A percentile compares a stretch with the other conserved stretches of the same genome.
These are phyloP conservation scores for Gamsiella multidivaricata DNA, from an alignment of 192 early-diverging fungal species.

Conservation along the genomic window DNA sequence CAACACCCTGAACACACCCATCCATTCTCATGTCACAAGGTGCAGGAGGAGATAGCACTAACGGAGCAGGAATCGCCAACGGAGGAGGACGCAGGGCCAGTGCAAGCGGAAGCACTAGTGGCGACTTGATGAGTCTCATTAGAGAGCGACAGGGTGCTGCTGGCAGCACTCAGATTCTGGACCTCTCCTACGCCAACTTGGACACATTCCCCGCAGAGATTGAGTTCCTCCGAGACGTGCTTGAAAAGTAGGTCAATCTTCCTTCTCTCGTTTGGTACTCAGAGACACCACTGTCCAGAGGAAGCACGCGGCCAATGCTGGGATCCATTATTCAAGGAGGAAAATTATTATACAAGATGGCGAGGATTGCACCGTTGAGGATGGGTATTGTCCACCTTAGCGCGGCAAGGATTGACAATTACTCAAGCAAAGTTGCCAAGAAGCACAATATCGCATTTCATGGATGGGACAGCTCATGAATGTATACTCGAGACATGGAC, in stretches of 20 bases:
- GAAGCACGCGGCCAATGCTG: too few relatives aligned
- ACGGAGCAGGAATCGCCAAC: background rate
- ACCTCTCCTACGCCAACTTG: constrained; percentile 41
- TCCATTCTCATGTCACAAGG: constrained; percentile 36
- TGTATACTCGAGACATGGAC: too few relatives aligned
- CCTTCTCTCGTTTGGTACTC: background rate
- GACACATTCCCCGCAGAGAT: constrained; percentile 44
- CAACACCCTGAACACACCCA: background rate
- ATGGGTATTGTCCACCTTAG: too few relatives aligned
- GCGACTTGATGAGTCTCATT: constrained; percentile 28
- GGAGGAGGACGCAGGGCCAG: constrained; percentile 3
- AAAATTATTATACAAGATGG: too few relatives aligned
- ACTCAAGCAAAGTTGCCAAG: too few relatives aligned
- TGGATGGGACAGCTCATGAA: too few relatives aligned
- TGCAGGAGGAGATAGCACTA: constrained; percentile 20
- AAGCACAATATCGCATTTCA: too few relatives aligned
- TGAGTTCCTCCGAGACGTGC: constrained; percentile 44
- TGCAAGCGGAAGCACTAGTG: background rate
- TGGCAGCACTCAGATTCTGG: constrained; percentile 51
- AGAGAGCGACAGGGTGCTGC: constrained; percentile 34
- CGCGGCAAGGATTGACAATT: too few relatives aligned
- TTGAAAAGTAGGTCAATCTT: constrained; percentile 42
- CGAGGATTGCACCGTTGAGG: too few relatives aligned
- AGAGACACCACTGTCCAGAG: background rate
- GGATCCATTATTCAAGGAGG: too few relatives aligned